Percentiles rank a stretch among this genome's conserved stretches.
Conservation (phyloP, 495 filamentous ascomycete species). For the Neurospora sp. region DNA sequence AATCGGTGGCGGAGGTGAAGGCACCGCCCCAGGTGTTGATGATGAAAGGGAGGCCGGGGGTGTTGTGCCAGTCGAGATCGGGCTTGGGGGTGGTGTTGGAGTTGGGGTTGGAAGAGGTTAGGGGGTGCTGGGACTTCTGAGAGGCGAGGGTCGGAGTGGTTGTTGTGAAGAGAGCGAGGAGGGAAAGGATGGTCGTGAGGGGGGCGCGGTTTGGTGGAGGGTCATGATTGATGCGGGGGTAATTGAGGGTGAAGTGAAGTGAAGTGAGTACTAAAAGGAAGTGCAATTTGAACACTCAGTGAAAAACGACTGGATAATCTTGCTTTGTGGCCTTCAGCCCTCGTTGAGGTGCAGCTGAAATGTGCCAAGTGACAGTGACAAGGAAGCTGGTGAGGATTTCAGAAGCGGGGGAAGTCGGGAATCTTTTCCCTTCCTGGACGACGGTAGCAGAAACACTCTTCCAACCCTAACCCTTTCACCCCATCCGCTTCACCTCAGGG, state of each 20-base stretch:
- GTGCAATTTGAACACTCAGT: neutral
- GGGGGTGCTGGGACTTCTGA: neutral
- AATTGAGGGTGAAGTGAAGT: neutral
- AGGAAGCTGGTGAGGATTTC: neutral
- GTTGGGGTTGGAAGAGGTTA: neutral
- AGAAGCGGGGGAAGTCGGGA: neutral
- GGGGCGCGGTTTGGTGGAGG: neutral
- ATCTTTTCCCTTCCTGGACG: neutral
- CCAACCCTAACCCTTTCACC: neutral
- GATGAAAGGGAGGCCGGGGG: conserved; percentile 30
- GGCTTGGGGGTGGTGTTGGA: neutral
- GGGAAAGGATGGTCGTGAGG: neutral
- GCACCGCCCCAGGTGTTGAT: conserved; percentile 39
- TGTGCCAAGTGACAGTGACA: neutral
- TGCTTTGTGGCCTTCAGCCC: neutral
- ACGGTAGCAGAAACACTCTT: neutral
- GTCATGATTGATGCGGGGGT: neutral
- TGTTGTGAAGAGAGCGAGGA: neutral
- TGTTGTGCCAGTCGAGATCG: neutral
- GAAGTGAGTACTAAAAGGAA: neutral
- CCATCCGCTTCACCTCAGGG: neutral
- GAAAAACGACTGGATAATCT: neutral
- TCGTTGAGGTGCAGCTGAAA: neutral
- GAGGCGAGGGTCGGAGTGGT: neutral
- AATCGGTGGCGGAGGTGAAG: conserved; percentile 38